Conservation (phyloP, 176 grass and related monocot species). For the Guadua angustifolia region DNA sequence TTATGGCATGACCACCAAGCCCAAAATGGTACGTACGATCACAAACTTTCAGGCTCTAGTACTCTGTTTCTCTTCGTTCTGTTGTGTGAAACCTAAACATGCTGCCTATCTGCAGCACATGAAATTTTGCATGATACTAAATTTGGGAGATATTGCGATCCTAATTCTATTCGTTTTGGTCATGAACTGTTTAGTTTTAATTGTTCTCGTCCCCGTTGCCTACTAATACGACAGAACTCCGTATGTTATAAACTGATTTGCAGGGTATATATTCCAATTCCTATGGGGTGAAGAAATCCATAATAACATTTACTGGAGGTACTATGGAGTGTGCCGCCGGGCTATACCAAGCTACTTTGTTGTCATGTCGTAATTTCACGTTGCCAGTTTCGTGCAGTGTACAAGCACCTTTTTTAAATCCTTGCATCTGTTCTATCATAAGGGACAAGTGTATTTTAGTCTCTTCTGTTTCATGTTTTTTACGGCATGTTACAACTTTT, state of each 20-base stretch:
- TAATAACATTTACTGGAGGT: too few relatives aligned
- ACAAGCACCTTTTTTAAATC: not conserved
- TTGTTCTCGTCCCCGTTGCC: not conserved
- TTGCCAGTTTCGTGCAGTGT: not conserved
- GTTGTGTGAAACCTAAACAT: not conserved
- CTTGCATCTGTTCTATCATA: not conserved
- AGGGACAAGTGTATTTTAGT: not conserved
- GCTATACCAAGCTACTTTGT: not conserved
- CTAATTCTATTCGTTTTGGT: not conserved
- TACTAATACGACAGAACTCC: not conserved
- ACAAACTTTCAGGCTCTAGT: too few relatives aligned
- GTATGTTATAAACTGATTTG: not conserved
- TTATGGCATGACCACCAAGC: too few relatives aligned
- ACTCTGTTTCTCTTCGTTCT: too few relatives aligned
- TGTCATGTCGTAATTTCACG: not conserved
- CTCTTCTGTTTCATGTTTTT: too few relatives aligned
- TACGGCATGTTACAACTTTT: too few relatives aligned
- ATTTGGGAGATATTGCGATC: not conserved
- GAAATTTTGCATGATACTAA: not conserved
- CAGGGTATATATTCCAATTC: not conserved
- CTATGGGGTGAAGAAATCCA: not conserved
- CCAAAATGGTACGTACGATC: too few relatives aligned
- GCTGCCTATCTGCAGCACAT: not conserved
- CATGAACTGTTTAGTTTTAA: too few relatives aligned
- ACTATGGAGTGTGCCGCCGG: not conserved